These are phyloP conservation scores for Periconia digitata DNA, from an alignment of 2,329 filamentous ascomycete genomes.

Conservation along the genomic window DNA sequence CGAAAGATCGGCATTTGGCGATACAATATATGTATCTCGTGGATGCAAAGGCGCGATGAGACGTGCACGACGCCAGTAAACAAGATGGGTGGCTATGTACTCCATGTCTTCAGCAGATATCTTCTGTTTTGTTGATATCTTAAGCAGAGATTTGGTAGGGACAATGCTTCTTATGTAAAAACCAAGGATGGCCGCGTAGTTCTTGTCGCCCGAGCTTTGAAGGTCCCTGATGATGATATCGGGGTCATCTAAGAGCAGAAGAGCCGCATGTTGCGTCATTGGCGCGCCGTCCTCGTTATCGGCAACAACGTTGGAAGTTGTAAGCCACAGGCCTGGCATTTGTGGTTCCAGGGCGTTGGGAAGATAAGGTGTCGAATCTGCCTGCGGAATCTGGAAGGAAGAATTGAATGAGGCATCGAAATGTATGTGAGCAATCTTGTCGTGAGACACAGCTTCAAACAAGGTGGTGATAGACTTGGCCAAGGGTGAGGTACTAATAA, in stretches of 20 bases:
- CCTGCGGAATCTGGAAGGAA: conserved; percentile 63
- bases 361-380: conserved; percentile 70
- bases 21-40: conserved; percentile 87
- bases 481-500: conserved; percentile 72
- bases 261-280: conserved; percentile 81
- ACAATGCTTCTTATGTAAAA: conserved; percentile 66
- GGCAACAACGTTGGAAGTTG: conserved; percentile 76
- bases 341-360: conserved; percentile 68
- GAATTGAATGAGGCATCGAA: conserved; percentile 66
- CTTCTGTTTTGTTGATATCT: conserved; percentile 69
- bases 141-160: conserved; percentile 68
- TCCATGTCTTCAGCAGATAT: conserved; percentile 81
- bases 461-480: conserved; percentile 81
- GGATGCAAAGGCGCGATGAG: conserved; percentile 89
- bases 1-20: conserved; percentile 80
- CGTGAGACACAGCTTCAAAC: conserved; percentile 77
- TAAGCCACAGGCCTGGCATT: conserved; percentile 79
- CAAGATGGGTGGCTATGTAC: conserved; percentile 86
- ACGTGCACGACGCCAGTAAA: conserved; percentile 92
- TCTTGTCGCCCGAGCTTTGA: conserved; percentile 64
- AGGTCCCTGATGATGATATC: conserved; percentile 73
- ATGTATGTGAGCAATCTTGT: conserved; percentile 82
- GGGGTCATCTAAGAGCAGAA: conserved; percentile 83
- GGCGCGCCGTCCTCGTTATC: conserved; percentile 66
- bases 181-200: conserved; percentile 74